A percentile compares a stretch with the other conserved stretches of the same genome.
Conservation (phyloP, 306 rosid species). For the Canavalia ensiformis region DNA sequence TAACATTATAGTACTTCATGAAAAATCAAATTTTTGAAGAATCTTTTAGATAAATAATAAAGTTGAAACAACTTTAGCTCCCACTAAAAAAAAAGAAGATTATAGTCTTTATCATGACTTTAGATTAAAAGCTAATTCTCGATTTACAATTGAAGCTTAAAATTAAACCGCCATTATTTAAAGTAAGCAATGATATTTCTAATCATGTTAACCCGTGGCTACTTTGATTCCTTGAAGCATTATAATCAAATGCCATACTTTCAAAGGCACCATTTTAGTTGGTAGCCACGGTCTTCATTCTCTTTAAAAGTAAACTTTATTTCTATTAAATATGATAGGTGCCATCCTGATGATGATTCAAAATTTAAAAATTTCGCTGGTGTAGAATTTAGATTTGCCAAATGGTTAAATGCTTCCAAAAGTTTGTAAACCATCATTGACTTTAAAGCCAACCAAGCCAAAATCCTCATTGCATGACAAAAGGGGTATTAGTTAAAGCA, state of each 20-base stretch:
- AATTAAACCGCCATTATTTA: neutral
- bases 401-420: conserved; percentile 28
- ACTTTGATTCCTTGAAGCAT: conserved; percentile 35
- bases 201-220: conserved; percentile 43
- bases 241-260: conserved; percentile 43
- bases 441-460: conserved; percentile 51
- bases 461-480: conserved; percentile 48
- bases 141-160: conserved; percentile 26
- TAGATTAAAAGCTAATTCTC: conserved; percentile 28
- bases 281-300: conserved; percentile 37
- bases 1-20: neutral
- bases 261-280: conserved; percentile 37
- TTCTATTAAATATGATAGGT: conserved; percentile 9
- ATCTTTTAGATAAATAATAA: neutral
- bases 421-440: conserved; percentile 50
- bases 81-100: neutral
- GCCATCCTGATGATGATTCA: conserved; percentile 8
- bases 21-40: neutral
- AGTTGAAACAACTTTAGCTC: neutral
- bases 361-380: neutral
- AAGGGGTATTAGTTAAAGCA: conserved; percentile 42
- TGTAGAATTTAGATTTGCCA: conserved; percentile 25
- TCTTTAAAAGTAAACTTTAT: conserved; percentile 26
- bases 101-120: conserved; percentile 15
- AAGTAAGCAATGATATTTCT: conserved; percentile 17